Percentiles rank a stretch among this genome's conserved stretches.
Conservation (phyloP, 2,329 filamentous ascomycete species). For the Aspergillus ruber region DNA sequence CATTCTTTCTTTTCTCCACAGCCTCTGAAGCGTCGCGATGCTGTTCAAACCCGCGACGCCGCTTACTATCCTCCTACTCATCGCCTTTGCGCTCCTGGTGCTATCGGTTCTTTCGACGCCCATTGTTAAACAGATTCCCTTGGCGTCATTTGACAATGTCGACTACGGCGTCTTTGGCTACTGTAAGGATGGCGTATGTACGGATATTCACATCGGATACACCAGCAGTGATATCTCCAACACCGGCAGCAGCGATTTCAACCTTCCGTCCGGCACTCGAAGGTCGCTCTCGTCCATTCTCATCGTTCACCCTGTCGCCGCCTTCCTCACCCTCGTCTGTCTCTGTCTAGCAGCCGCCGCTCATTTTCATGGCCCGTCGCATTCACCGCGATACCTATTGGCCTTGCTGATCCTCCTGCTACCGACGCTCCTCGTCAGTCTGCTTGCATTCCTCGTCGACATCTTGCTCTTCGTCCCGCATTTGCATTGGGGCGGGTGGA, state of each 20-base stretch:
- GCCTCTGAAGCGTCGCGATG: slow-evolving; percentile 36
- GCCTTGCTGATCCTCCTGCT: slow-evolving; percentile 79
- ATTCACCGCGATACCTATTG: slow-evolving; percentile 83
- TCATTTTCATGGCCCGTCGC: slow-evolving; percentile 80
- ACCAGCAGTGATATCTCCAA: slow-evolving; percentile 58
- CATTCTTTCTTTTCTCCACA: neutral
- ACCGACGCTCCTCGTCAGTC: slow-evolving; percentile 72
- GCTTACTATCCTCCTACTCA: slow-evolving; percentile 74
- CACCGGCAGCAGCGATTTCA: slow-evolving; percentile 47
- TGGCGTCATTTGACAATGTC: slow-evolving; percentile 69
- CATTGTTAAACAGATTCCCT: slow-evolving; percentile 74
- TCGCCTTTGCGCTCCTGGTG: slow-evolving; percentile 77
- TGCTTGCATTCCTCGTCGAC: slow-evolving; percentile 87
- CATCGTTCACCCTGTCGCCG: slow-evolving; percentile 87
- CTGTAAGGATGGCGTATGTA: slow-evolving; percentile 63
- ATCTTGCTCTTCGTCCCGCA: slow-evolving; percentile 92
- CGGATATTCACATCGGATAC: slow-evolving; percentile 74
- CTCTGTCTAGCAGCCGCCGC: slow-evolving; percentile 71
- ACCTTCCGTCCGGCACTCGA: slow-evolving; percentile 58
- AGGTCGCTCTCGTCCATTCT: slow-evolving; percentile 77
- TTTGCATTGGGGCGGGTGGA: slow-evolving; percentile 87
- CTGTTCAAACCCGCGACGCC: slow-evolving; percentile 92
- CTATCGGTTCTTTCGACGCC: slow-evolving; percentile 88
- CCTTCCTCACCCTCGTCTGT: slow-evolving; percentile 77
- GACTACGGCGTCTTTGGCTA: slow-evolving; percentile 91